Base-by-base conservation (phyloP, 106 monocot genomes). In the Dendrobium nobile region DNA sequence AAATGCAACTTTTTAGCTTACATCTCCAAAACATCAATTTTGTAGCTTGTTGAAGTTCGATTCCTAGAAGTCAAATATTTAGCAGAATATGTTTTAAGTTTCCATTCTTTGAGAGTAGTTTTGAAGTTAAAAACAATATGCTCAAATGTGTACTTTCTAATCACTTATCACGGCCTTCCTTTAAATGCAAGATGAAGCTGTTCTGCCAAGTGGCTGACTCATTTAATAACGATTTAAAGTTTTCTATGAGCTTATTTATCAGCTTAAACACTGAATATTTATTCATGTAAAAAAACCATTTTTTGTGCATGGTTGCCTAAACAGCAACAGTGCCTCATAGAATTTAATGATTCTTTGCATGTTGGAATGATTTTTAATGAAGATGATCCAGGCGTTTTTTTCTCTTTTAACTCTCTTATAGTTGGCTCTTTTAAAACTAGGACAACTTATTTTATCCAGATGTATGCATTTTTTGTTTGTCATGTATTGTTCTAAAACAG, bases 361-460 rank as follows among this genome's bases (percentile, higher is more conserved):
- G 67, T 67, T 67, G 4, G 7, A 67, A 8, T 67, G 67, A 15
- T 67, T 70, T 37, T 70, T 70, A n/a, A 33, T 70, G 10, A 70
- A 70, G 70, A 28, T 9, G 37, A 31, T 15, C 13, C 37, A 37
- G 15, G 28, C 70, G 2, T 70, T 70, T 70, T 70, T 15, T 27
- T 24, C 67, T 67, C 27, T 26, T 16, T 37, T 70, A 16, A 10
- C 37, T 37, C 70, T 15, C 13, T 22, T 65, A 37, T 16, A 16
- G 33, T 70, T 70, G 70, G 37, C 37, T 70, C 24, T 16, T 70
- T 70, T 16, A 61, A 70, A 13, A 26, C 70, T 33, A 7, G 64
- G 24, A 70, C 4, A 37, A 37, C 70, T 70, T 37, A 70, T 70
- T 70, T 70, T 70, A 37, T 70, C 70, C 37, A 37, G 70, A 70